A percentile compares a stretch with the other conserved stretches of the same genome.
These are phyloP conservation scores for Kalanchoe fedtschenkoi DNA, from an alignment of 164 flowering plant species.

Conservation along the genomic window DNA sequence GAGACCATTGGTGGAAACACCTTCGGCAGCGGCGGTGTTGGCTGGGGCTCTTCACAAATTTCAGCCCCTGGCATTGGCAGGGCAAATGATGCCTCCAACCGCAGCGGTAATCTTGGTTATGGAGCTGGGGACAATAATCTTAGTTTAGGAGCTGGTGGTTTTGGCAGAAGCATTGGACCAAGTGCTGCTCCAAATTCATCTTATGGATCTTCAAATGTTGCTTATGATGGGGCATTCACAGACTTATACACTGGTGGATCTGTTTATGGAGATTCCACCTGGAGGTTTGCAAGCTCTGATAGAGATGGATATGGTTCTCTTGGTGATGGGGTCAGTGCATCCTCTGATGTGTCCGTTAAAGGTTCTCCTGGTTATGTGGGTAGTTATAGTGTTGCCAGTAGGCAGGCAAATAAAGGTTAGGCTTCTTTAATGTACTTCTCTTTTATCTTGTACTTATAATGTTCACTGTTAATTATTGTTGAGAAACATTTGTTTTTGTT, in stretches of 20 bases:
- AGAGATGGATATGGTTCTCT: slow-evolving; percentile 44
- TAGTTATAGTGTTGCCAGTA: slow-evolving; percentile 32
- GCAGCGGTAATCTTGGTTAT: slow-evolving; percentile 38
- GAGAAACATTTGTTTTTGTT: not conserved
- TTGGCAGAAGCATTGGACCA: slow-evolving; percentile 43
- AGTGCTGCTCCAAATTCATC: slow-evolving; percentile 29
- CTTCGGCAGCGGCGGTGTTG: slow-evolving; percentile 29
- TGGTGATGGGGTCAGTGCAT: slow-evolving; percentile 30
- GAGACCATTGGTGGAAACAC: slow-evolving; percentile 35
- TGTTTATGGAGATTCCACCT: slow-evolving; percentile 55
- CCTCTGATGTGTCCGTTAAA: slow-evolving; percentile 32
- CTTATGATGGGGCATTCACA: slow-evolving; percentile 38
- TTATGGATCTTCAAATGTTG: slow-evolving; percentile 32
- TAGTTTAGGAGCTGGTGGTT: slow-evolving; percentile 39
- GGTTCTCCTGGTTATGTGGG: slow-evolving; percentile 41
- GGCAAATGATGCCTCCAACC: slow-evolving; percentile 21
- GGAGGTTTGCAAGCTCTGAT: slow-evolving; percentile 57
- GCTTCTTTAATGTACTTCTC: not conserved
- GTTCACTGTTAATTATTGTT: not conserved
- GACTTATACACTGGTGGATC: slow-evolving; percentile 45
- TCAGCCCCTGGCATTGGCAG: slow-evolving; percentile 41
- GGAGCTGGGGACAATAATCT: slow-evolving; percentile 40
- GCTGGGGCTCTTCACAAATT: slow-evolving; percentile 47
- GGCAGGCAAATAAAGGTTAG: slow-evolving; percentile 50
- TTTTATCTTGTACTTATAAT: not conserved